These are phyloP conservation scores for Penicillium lividum DNA, from an alignment of 495 filamentous ascomycete species.

Conservation along the genomic window DNA sequence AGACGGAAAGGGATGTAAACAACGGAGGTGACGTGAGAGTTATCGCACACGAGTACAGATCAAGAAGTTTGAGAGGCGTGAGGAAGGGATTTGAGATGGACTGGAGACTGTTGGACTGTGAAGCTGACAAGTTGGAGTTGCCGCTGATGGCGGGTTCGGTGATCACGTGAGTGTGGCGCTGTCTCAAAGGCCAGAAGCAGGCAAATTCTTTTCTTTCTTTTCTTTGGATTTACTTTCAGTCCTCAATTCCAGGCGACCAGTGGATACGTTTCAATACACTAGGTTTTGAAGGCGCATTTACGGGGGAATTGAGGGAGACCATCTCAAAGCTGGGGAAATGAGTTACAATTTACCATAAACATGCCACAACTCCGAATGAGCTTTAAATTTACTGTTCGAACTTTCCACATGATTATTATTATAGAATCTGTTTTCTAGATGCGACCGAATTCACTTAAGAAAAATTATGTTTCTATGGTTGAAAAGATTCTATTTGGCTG, in stretches of 20 bases:
- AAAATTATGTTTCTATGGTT: not conserved
- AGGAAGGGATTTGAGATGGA: constrained; percentile 21
- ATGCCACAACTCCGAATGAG: constrained; percentile 1
- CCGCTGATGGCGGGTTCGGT: constrained; percentile 28
- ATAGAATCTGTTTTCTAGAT: not conserved
- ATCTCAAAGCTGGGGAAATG: constrained; percentile 4
- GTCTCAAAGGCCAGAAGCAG: constrained; percentile 19
- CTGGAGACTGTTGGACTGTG: constrained; percentile 13
- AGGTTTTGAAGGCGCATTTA: not conserved
- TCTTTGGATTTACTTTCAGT: not conserved
- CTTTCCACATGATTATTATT: not conserved
- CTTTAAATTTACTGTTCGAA: not conserved
- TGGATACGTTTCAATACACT: not conserved
- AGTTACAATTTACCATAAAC: constrained; percentile 17
- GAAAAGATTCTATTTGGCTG: constrained; percentile 1
- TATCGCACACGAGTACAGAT: constrained; percentile 9
- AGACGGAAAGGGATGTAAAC: not conserved
- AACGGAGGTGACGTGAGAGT: constrained; percentile 2
- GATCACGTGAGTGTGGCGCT: constrained; percentile 31
- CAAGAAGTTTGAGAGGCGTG: constrained; percentile 13
- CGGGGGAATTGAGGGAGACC: not conserved
- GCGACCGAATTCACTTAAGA: not conserved
- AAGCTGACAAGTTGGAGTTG: constrained; percentile 44
- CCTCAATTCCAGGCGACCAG: not conserved
- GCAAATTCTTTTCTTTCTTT: not conserved